Conservation (phyloP, 495 filamentous ascomycete genomes). For the Penicillium egyptiacum region DNA sequence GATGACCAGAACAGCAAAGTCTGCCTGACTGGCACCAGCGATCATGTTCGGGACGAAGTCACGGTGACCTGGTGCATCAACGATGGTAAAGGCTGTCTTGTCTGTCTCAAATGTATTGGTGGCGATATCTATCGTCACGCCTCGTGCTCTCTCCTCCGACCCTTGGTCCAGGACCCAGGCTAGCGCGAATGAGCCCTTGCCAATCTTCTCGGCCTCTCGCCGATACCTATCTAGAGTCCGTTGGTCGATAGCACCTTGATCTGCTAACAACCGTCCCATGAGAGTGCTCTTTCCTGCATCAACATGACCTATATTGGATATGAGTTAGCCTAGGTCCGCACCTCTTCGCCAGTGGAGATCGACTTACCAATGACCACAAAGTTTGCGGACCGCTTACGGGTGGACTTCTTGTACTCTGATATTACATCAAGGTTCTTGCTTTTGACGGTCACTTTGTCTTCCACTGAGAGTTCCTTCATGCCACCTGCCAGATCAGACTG, state of each 20-base stretch:
- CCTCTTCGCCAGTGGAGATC: background rate
- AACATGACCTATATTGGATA: conserved; percentile 68
- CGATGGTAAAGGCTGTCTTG: conserved; percentile 82
- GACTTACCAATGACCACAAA: conserved; percentile 90
- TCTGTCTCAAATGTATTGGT: conserved; percentile 90
- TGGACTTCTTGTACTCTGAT: conserved; percentile 72
- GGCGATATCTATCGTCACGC: conserved; percentile 97
- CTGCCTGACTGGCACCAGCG: conserved; percentile 90
- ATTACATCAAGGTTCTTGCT: conserved; percentile 87
- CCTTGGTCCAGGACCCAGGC: conserved; percentile 96
- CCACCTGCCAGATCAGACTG: conserved; percentile 44
- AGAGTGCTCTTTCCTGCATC: conserved; percentile 97
- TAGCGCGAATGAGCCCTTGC: conserved; percentile 91
- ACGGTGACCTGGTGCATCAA: conserved; percentile 90
- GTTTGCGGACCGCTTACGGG: conserved; percentile 78
- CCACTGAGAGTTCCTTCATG: conserved; percentile 61
- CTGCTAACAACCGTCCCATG: conserved; percentile 92
- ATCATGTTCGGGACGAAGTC: conserved; percentile 99
- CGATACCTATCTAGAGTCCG: conserved; percentile 84
- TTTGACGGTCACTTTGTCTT: conserved; percentile 69
- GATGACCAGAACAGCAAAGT: conserved; percentile 93
- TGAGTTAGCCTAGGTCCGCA: conserved; percentile 14
- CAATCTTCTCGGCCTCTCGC: conserved; percentile 85
- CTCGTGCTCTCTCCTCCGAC: conserved; percentile 78
- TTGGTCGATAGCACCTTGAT: conserved; percentile 83